These are phyloP conservation scores for Cornus kousa DNA, from an alignment of 148 eudicot genomes.

Conservation along the genomic window DNA sequence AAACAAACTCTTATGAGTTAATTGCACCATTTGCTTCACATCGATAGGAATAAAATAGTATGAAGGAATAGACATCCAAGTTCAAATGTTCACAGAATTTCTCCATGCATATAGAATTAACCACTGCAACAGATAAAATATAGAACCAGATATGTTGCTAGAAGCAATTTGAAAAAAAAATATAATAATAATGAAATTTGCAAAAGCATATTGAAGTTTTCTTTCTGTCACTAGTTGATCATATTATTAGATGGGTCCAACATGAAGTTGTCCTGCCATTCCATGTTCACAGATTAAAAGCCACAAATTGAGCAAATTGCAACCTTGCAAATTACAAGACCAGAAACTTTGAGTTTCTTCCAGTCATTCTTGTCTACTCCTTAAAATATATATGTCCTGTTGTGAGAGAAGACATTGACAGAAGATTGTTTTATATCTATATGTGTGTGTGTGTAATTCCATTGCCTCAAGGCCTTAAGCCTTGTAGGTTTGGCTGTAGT, in stretches of 20 bases:
- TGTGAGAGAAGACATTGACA: neutral
- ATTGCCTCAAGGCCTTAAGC: too few relatives aligned
- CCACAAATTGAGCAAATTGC: neutral
- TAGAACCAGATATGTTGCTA: too few relatives aligned
- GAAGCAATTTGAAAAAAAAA: too few relatives aligned
- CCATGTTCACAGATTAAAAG: neutral
- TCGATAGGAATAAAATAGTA: neutral
- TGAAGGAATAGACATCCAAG: neutral
- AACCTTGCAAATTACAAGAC: slow-evolving; percentile 4
- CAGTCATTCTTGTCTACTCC: neutral
- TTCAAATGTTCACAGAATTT: neutral
- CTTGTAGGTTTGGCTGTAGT: too few relatives aligned
- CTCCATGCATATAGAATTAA: too few relatives aligned
- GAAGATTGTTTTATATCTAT: neutral
- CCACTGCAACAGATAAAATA: neutral
- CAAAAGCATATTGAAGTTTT: slow-evolving; percentile 4
- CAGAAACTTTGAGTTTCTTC: neutral
- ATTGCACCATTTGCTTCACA: neutral
- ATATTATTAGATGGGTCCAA: neutral
- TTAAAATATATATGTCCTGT: neutral
- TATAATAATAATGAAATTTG: too few relatives aligned
- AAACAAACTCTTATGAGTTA: slow-evolving; percentile 11
- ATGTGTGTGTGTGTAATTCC: too few relatives aligned
- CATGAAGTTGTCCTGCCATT: neutral
- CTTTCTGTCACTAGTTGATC: neutral